Conservation (phyloP, 345 rosid species). For the Eucalyptus pumila region DNA sequence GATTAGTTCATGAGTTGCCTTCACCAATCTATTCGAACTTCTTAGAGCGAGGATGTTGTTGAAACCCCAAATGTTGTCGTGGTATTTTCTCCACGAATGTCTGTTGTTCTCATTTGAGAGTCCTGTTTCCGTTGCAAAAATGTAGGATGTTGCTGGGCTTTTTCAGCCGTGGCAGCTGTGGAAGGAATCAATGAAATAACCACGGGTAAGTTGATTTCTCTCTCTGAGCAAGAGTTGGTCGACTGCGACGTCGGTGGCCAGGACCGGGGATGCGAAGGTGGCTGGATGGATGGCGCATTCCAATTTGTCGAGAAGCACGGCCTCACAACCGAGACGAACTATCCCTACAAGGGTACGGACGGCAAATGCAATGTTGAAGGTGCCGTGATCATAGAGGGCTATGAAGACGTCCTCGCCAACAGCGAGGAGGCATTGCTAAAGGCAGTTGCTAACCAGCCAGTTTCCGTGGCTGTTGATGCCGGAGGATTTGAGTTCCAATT, state of each 20-base stretch:
- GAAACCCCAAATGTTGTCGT: neutral
- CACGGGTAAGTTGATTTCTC: neutral
- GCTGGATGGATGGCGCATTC: conserved; percentile 18
- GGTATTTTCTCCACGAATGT: neutral
- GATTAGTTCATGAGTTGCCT: neutral
- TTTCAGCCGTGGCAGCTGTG: conserved; percentile 13
- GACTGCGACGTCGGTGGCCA: neutral
- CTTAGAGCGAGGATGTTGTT: neutral
- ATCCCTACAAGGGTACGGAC: conserved; percentile 10
- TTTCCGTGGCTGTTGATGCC: conserved; percentile 19
- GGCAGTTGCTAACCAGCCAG: conserved; percentile 17
- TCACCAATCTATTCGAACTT: neutral
- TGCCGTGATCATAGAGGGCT: neutral
- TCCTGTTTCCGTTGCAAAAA: neutral
- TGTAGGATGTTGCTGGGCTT: conserved; percentile 11
- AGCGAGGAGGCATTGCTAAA: conserved; percentile 13
- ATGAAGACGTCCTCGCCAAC: neutral
- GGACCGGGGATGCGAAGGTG: conserved; percentile 6
- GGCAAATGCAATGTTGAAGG: conserved; percentile 3
- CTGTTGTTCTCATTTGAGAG: neutral
- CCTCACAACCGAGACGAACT: conserved; percentile 5
- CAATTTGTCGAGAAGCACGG: conserved; percentile 5
- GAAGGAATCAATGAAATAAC: conserved; percentile 3
- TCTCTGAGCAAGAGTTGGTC: conserved; percentile 12
- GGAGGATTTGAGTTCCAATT: conserved; percentile 6